Evolutionary conservation across 176 grass and related monocot species (phyloP).

Genomic region (Elymus sibiricus): DNA sequence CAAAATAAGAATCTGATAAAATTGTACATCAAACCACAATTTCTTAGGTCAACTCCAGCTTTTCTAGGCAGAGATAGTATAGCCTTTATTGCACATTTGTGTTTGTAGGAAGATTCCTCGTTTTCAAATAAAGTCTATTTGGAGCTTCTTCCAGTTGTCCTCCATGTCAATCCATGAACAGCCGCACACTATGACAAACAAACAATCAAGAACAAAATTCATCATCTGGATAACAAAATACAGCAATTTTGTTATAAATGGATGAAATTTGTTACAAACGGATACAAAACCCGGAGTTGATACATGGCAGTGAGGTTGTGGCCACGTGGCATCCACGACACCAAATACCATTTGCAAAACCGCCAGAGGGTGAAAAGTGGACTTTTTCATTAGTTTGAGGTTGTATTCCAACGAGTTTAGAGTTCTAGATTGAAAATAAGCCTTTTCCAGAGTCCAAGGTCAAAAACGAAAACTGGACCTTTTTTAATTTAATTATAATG

Average conservation of each 20-base stretch:
- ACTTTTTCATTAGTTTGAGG: background rate
- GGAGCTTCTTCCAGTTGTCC: background rate
- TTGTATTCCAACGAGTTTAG: background rate
- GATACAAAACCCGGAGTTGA: background rate
- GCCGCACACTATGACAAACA: background rate
- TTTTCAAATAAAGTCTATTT: too few species aligned
- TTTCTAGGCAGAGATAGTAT: too few species aligned
- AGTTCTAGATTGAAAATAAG: background rate
- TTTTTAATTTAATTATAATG: background rate
- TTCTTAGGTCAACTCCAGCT: too few species aligned
- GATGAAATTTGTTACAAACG: background rate
- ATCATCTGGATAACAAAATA: background rate
- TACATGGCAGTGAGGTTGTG: background rate
- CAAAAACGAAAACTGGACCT: background rate
- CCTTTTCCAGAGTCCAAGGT: background rate
- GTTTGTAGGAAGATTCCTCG: too few species aligned
- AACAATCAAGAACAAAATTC: background rate
- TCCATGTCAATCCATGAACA: background rate
- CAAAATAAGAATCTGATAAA: background rate
- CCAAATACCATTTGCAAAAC: background rate
- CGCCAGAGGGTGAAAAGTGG: background rate
- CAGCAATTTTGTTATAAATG: background rate
- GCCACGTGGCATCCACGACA: background rate
- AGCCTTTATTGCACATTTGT: too few species aligned
- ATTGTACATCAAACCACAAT: background rate